Base-by-base conservation (phyloP, 208 protist species). In the Acanthamoeba healyi region DNA sequence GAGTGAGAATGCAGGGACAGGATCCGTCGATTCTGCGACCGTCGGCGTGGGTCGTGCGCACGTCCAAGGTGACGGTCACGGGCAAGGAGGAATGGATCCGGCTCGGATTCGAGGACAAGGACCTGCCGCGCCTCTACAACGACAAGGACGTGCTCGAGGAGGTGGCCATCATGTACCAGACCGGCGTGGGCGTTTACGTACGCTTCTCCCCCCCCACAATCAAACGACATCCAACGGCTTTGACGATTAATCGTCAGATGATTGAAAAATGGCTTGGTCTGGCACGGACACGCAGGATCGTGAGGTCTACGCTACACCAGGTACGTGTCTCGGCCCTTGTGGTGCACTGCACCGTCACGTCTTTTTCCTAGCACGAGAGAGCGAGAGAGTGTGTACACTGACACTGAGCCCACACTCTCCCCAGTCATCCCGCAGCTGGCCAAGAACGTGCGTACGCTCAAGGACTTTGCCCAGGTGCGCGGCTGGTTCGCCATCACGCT, bases 401-500 rank as follows among this genome's bases (percentile, higher is more conserved):
- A n/a, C n/a, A n/a, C n/a, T n/a, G n/a, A n/a, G n/a, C n/a, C n/a
- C n/a, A n/a, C n/a, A n/a, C n/a, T n/a, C n/a, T n/a, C n/a, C 34
- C 4, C 15, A 84, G 70, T 94, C 32, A 61, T 94, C 24, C 90
- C 90, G 15, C 67, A 84, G 51, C 46, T 58, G 26, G 90, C 90
- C 44, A 94, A 94, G 72, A 67, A 67, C 38, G 67, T 94, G 38
- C 36, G 51, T 12, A 94, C 90, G 24, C 32, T 94, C 29, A 94
- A 65, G 56, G 90, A 94, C 70, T 94, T 94, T 46, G 90, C 56
- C 17, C 61, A 84, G 72, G 90, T 94, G 67, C 90, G 90, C 26
- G 90, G 90, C 49, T 94, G 90, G 90, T 94, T 67, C 72, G 90
- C 90, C 65, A 42, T 94, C 90, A 84, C 65, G 24, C 38, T 79